phyloP scores from a whole-genome alignment of 495 filamentous ascomycete genomes.

The Podospora comata region DNA sequence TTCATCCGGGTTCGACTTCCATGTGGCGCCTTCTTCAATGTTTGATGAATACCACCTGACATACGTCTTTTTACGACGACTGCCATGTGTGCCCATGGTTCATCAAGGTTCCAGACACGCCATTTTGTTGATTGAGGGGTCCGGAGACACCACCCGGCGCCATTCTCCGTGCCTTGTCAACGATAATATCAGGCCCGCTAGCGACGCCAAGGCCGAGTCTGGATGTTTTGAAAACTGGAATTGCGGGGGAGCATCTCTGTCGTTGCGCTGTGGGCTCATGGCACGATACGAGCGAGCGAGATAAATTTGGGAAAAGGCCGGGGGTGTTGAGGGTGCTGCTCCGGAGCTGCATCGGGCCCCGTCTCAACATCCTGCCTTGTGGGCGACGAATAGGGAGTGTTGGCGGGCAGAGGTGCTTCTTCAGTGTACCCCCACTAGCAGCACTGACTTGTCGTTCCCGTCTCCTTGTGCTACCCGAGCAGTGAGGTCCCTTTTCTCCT shows the following conservation, averaged over 20 bases:
- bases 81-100: background rate
- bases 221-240: background rate
- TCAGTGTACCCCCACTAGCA: conserved; percentile 3
- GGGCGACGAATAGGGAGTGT: background rate
- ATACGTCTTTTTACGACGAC: background rate
- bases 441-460: background rate
- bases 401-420: background rate
- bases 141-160: background rate
- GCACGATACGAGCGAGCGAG: background rate
- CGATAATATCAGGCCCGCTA: background rate
- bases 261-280: background rate
- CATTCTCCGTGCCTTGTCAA: background rate
- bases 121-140: background rate
- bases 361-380: background rate
- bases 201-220: background rate
- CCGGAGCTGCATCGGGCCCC: background rate
- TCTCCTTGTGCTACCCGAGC: background rate
- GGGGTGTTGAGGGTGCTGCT: background rate
- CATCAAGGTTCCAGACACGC: background rate
- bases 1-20: conserved; percentile 19
- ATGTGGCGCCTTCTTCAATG: conserved; percentile 19
- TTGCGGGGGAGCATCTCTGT: background rate
- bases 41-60: background rate
- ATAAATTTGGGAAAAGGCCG: background rate
- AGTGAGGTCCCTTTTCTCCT: conserved; percentile 5